Conservation (phyloP, 2,329 filamentous ascomycete genomes). For the Epichloe bromicola region DNA sequence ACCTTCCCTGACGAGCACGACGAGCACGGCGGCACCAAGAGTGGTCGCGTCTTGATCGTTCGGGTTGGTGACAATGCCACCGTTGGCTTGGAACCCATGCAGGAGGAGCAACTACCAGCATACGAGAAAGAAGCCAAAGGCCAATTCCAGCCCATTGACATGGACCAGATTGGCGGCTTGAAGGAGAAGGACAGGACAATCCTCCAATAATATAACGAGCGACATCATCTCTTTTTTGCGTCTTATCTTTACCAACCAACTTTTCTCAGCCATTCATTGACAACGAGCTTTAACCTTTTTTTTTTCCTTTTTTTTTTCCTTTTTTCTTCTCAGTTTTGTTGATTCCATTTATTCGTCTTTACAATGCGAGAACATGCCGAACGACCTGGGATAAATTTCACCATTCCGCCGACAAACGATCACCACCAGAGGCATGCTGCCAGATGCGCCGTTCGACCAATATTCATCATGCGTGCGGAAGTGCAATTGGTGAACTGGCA, state of each 20-base stretch:
- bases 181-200: constrained; percentile 64
- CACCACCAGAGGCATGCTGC: not conserved
- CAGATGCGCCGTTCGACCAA: not conserved
- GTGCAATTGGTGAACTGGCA: not conserved
- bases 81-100: constrained; percentile 79
- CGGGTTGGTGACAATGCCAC: constrained; percentile 75
- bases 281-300: not conserved
- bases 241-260: constrained; percentile 4
- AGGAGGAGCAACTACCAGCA: constrained; percentile 68
- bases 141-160: constrained; percentile 85
- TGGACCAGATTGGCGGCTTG: constrained; percentile 85
- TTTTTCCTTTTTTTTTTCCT: not conserved
- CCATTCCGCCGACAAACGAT: not conserved
- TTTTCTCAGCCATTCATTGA: constrained; percentile 3
- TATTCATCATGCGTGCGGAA: not conserved
- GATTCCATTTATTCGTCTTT: not conserved
- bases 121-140: constrained; percentile 72
- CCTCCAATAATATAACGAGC: constrained; percentile 19
- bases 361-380: no score
- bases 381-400: no score
- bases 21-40: constrained; percentile 65
- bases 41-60: constrained; percentile 82
- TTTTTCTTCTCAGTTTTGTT: not conserved
- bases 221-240: constrained; percentile 7
- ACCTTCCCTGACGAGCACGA: constrained; percentile 96